Base-by-base conservation (phyloP, 2,329 filamentous ascomycete genomes). In the Fusarium tupiense region DNA sequence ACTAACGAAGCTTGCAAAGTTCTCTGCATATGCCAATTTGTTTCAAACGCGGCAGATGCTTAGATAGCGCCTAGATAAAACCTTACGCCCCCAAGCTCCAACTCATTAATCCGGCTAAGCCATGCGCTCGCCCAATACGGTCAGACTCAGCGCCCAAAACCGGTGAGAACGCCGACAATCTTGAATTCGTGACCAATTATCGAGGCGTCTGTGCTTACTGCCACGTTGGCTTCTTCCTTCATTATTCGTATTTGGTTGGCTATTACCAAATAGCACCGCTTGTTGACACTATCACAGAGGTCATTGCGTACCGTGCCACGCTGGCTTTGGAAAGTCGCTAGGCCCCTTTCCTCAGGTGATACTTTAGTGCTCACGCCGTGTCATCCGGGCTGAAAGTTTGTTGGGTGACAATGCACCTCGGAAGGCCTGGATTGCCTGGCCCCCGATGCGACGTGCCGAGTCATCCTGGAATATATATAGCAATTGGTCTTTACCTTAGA, bases 361-460 rank as follows among this genome's bases (percentile, higher is more conserved):
- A 41, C 41, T 16, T 71, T 71, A 70, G 67, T 49, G 67, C 67
- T 70, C 41, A 71, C 65, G n/a, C 52, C 43, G 41, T 66, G 19
- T 16, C 8, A 37, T 26, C 66, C 57, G 50, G n/a, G 43, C 46
- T 44, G 41, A 66, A 71, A 54, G 67, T 38, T 70, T 66, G 67
- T 40, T 71, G 40, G 67, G 57, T 37, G 33, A 29, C 61, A 57
- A 6, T 47, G 35, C 20, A 38, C 38, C 24, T n/a, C 16, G 33
- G 35, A 29, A 16, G 24, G 19, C 20, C 19, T 53, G 22, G 4
- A 26, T 10, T n/a, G 29, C 19, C 43, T 61, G 26, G 61, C 54
- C 54, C 43, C 54, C 54, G 24, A 61, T 50, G 22, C 37, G 22
- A 64, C 35, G 10, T 61, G 24, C 41, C 40, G 37, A 14, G 26